phyloP scores from a whole-genome alignment of 495 filamentous ascomycete species.

The Lophiostoma macrostomum region DNA sequence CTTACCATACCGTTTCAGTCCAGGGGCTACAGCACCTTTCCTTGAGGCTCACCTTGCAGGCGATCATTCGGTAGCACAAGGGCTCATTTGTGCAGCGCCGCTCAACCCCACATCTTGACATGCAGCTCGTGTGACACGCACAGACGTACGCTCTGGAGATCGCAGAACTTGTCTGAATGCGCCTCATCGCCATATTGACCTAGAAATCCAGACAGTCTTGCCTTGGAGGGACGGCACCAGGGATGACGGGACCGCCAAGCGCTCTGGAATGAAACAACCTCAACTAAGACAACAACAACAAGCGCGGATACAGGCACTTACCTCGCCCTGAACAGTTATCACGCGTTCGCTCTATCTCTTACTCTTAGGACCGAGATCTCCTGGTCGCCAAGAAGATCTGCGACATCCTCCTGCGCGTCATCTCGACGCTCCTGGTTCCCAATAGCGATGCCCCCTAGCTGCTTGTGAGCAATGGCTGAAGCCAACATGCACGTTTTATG shows the following conservation, averaged over 20 bases:
- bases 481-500: conserved; percentile 1
- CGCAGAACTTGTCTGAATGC: background rate
- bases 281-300: background rate
- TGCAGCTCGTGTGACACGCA: conserved; percentile 14
- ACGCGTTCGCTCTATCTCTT: too few species aligned
- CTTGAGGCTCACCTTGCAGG: too few species aligned
- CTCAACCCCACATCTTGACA: conserved; percentile 23
- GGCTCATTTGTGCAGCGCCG: too few species aligned
- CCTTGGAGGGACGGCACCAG: background rate
- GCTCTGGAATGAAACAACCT: background rate
- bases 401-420: background rate
- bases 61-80: too few species aligned
- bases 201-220: conserved; percentile 1
- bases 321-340: too few species aligned
- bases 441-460: background rate
- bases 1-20: too few species aligned
- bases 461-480: background rate
- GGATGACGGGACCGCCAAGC: background rate
- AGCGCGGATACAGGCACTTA: too few species aligned
- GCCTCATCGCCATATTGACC: background rate
- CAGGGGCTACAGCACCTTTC: too few species aligned
- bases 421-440: background rate
- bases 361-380: too few species aligned
- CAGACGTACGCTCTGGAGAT: background rate
- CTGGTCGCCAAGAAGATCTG: background rate